Evolutionary conservation across 768 basidiomycete species (phyloP).

Genomic region (Lactarius sp.): DNA sequence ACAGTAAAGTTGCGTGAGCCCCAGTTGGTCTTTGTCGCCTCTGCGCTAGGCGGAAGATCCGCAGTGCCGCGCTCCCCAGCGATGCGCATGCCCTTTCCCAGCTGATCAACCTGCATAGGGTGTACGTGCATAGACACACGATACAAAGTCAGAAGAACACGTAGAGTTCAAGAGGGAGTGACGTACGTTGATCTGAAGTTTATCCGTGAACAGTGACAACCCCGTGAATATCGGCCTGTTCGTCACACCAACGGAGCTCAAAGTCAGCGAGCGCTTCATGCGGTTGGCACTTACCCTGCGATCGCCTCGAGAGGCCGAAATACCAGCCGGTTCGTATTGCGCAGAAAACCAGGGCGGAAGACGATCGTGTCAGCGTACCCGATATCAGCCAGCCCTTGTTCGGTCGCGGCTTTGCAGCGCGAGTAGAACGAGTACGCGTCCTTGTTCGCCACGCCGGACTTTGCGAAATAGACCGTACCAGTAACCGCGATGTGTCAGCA

Average conservation of each 20-base stretch:
- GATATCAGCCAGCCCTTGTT: conserved; percentile 55
- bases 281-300: conserved; percentile 35
- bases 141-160: neutral
- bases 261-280: neutral
- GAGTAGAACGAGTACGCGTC: conserved; percentile 49
- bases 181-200: conserved; percentile 1
- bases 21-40: conserved; percentile 38
- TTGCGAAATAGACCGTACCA: neutral
- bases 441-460: conserved; percentile 40
- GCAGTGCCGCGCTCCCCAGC: conserved; percentile 54
- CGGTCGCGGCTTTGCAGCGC: conserved; percentile 72
- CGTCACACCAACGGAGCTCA: neutral
- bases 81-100: conserved; percentile 48
- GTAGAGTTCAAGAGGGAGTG: neutral
- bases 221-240: conserved; percentile 4
- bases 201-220: conserved; percentile 13
- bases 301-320: conserved; percentile 39
- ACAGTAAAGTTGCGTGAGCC: conserved; percentile 41
- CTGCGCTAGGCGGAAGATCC: conserved; percentile 40
- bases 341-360: conserved; percentile 57
- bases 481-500: conserved; percentile 34
- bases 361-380: conserved; percentile 69
- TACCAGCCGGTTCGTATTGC: conserved; percentile 43
- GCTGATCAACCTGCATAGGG: conserved; percentile 39
- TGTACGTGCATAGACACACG: neutral